Evolutionary conservation across 2,329 filamentous ascomycete species (phyloP).

Genomic region (Calonectria leucothoes): DNA sequence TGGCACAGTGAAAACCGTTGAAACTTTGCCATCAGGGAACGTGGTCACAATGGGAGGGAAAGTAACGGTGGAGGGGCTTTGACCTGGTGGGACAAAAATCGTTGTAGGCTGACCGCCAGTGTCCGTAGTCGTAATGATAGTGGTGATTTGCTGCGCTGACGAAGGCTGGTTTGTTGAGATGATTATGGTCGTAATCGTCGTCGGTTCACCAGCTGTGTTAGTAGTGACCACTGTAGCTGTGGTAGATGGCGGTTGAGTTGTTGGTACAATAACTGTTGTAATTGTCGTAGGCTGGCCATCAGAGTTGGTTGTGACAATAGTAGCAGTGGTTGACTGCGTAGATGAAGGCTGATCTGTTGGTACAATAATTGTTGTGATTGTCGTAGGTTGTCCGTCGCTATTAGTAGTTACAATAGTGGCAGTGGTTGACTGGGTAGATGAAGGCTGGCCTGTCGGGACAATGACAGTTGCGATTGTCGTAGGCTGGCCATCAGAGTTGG

Average conservation of each 20-base stretch:
- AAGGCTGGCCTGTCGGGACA: neutral
- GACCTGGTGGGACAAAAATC: neutral
- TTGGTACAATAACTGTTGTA: neutral
- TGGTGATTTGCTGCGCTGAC: neutral
- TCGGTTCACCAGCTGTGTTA: neutral
- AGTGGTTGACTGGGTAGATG: neutral
- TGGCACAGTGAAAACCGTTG: neutral
- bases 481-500: neutral
- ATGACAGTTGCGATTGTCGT: neutral
- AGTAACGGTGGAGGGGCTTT: neutral
- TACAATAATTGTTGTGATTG: neutral
- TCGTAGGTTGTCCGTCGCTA: neutral
- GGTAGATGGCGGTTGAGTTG: neutral
- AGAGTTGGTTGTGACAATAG: neutral
- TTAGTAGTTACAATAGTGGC: neutral
- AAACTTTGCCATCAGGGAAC: neutral
- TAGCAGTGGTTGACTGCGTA: neutral
- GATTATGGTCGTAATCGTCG: neutral
- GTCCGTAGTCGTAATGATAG: neutral
- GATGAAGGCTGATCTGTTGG: neutral
- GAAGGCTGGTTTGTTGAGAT: neutral
- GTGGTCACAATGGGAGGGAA: neutral
- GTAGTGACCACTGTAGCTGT: neutral
- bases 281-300: neutral
- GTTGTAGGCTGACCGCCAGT: neutral